Base-by-base conservation (phyloP, 1,284 basidiomycete species). In the Trichosporon coremiiforme region DNA sequence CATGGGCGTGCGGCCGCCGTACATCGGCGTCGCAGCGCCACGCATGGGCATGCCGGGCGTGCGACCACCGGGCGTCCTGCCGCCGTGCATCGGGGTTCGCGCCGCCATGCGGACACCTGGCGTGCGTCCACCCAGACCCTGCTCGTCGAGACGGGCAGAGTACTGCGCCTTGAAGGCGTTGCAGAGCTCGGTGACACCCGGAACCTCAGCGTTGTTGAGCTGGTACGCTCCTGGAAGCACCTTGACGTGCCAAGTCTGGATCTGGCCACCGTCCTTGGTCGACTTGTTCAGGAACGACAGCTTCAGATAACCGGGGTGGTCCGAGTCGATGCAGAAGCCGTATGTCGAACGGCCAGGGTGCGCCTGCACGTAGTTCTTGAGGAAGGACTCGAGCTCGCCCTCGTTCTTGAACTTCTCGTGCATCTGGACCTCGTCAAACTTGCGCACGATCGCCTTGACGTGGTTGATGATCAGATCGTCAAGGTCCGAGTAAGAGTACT, bases 401-500 rank as follows among this genome's bases (percentile, higher is more conserved):
- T 95, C 92, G 31, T 91, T 87, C 25, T 90, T 95, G 87, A 92
- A 99, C 84, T 98, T 98, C 79, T 99, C 97, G 80, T 96, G 93
- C 64, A 90, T 88, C 89, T 95, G 95, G 74, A 99, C 86, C 81
- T 98, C 94, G 81, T 98, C 95, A 4, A 98, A 92, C 79, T 94
- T 92, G 69, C 93, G 89, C 64, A 92, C 91, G 87, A 95, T 97
- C 9, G 95, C 92, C 85, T 95, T 92, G 67, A 99, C 90, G 82
- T 99, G 95, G 79, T 95, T 95, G 82, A 98, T 95, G 77, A 99
- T 95, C 76, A 99, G 84, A 80, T 99, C 97, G 83, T 99, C 97
- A 66, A 99, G 86, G 86, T 99, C 98, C 60, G 92, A 90, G 83
- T 97, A 99, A 55, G 87, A 89, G 79, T 95, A 93, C 75, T 89